Evolutionary conservation across 805 yeast genomes (phyloP).

Genomic region (Pichia californica): DNA sequence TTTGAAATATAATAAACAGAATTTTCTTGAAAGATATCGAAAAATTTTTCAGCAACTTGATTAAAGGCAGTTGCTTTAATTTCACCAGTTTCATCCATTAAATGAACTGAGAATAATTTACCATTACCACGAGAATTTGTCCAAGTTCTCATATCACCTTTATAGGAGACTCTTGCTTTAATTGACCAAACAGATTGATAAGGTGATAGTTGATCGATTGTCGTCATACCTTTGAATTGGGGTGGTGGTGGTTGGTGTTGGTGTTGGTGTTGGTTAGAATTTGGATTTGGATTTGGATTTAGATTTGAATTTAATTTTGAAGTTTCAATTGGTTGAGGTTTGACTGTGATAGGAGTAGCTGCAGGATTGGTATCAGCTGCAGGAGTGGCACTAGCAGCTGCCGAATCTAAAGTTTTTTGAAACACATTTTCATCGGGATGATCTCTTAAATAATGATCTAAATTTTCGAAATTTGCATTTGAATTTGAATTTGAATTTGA

Average conservation of each 20-base stretch:
- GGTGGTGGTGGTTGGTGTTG: slow-evolving; percentile 8
- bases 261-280: slow-evolving; percentile 2
- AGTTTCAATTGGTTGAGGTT: neutral
- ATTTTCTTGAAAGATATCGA: slow-evolving; percentile 77
- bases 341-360: too few relatives aligned
- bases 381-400: too few relatives aligned
- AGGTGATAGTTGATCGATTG: slow-evolving; percentile 86
- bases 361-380: too few relatives aligned
- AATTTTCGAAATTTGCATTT: slow-evolving; percentile 11
- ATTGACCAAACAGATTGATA: slow-evolving; percentile 89
- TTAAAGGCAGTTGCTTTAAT: slow-evolving; percentile 93
- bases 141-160: slow-evolving; percentile 85
- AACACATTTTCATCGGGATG: slow-evolving; percentile 49
- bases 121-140: slow-evolving; percentile 84
- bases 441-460: slow-evolving; percentile 52
- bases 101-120: slow-evolving; percentile 78
- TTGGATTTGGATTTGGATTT: neutral
- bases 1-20: slow-evolving; percentile 79
- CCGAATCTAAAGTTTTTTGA: slow-evolving; percentile 13
- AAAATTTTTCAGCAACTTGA: slow-evolving; percentile 74
- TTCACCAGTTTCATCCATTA: slow-evolving; percentile 92
- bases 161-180: slow-evolving; percentile 84
- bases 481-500: too few relatives aligned
- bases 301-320: neutral
- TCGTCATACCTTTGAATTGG: slow-evolving; percentile 41